Percentiles rank a stretch among this genome's conserved stretches.
Conservation (phyloP, 2,329 filamentous ascomycete species). For the Venturia carpophila region DNA sequence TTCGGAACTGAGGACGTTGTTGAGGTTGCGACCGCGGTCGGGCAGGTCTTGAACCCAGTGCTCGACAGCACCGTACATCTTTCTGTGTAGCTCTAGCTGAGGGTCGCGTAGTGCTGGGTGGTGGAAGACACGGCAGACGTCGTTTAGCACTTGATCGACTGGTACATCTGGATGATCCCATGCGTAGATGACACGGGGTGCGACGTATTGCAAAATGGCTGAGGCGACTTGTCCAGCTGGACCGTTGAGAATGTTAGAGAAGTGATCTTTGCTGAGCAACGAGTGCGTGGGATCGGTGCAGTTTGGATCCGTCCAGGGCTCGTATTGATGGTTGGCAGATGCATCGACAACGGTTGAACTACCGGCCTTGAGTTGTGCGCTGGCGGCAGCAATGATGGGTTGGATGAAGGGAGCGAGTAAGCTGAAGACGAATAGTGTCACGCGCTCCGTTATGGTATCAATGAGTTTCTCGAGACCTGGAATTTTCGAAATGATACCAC, state of each 20-base stretch:
- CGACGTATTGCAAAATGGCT: conserved; percentile 71
- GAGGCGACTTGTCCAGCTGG: conserved; percentile 43
- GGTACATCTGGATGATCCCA: conserved; percentile 84
- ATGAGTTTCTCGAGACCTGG: conserved; percentile 84
- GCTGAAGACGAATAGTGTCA: conserved; percentile 86
- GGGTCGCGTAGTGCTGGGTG: conserved; percentile 78
- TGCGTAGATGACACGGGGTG: conserved; percentile 80
- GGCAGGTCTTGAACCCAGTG: conserved; percentile 67
- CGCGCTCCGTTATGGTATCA: conserved; percentile 85
- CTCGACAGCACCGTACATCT: conserved; percentile 83
- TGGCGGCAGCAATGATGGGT: conserved; percentile 82
- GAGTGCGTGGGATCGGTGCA: conserved; percentile 44
- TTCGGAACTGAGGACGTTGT: conserved; percentile 70
- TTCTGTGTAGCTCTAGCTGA: conserved; percentile 67
- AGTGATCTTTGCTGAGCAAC: conserved; percentile 46
- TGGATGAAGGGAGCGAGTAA: conserved; percentile 86
- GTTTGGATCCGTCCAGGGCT: conserved; percentile 42
- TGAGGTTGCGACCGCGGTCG: conserved; percentile 58
- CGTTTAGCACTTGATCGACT: conserved; percentile 73
- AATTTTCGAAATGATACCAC: conserved; percentile 78
- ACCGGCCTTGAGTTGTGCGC: conserved; percentile 75
- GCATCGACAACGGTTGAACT: conserved; percentile 60
- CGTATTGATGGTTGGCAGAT: conserved; percentile 43
- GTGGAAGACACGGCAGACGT: conserved; percentile 78
- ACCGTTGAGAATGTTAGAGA: conserved; percentile 43